These are phyloP conservation scores for Entamoeba invadens DNA, from an alignment of 208 protist species.

Conservation along the genomic window DNA sequence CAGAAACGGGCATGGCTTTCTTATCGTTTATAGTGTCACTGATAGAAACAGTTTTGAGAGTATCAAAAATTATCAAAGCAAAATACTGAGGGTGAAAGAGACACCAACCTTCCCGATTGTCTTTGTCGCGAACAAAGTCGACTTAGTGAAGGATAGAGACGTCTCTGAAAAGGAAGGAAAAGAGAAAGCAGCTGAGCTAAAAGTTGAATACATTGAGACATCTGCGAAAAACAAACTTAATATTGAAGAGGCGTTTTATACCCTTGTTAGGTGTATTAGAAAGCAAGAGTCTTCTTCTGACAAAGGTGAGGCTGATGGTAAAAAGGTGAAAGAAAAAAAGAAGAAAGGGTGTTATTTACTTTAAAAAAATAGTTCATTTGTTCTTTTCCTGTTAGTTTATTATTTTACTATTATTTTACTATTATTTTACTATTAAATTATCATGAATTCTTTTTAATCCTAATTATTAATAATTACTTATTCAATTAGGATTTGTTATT, in stretches of 20 bases:
- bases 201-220: constrained; percentile 40
- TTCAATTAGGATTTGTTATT: too few relatives aligned
- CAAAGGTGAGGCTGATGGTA: neutral
- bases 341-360: neutral
- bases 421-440: too few relatives aligned
- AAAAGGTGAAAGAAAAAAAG: neutral
- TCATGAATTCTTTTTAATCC: too few relatives aligned
- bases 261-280: neutral
- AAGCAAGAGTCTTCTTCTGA: neutral
- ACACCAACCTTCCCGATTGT: constrained; percentile 36
- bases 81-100: constrained; percentile 57
- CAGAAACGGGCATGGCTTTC: constrained; percentile 58
- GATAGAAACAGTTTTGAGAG: constrained; percentile 48
- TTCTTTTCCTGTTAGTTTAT: too few relatives aligned
- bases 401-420: too few relatives aligned
- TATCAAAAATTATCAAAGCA: constrained; percentile 46
- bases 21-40: constrained; percentile 56
- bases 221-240: constrained; percentile 43
- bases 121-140: constrained; percentile 46
- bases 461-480: too few relatives aligned
- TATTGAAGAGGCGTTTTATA: constrained; percentile 39
- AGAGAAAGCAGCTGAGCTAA: constrained; percentile 31
- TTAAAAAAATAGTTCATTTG: neutral
- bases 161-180: constrained; percentile 35
- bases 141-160: constrained; percentile 37